phyloP scores from a whole-genome alignment of 768 basidiomycete genomes.

The Leccinum imitatum region DNA sequence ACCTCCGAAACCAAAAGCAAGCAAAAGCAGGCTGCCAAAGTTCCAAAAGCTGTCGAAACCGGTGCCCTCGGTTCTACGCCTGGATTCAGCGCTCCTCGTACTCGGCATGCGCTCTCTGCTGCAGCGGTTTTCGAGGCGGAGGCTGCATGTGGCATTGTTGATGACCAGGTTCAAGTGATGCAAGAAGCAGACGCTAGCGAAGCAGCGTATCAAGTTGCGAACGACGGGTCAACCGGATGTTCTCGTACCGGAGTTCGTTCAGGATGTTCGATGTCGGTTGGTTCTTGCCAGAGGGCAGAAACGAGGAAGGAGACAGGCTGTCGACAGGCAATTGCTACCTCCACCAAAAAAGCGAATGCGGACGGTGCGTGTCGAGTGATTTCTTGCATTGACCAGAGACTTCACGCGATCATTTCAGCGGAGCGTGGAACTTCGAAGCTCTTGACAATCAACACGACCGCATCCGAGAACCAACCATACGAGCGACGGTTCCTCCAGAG shows the following conservation, averaged over 20 bases:
- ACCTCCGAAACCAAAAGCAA: slow-evolving; percentile 41
- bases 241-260: slow-evolving; percentile 68
- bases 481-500: slow-evolving; percentile 26
- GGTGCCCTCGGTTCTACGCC: slow-evolving; percentile 39
- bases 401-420: not conserved
- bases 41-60: slow-evolving; percentile 20
- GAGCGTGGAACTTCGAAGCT: slow-evolving; percentile 43
- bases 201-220: slow-evolving; percentile 20
- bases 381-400: not conserved
- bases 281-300: slow-evolving; percentile 75
- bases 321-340: slow-evolving; percentile 45
- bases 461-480: slow-evolving; percentile 46
- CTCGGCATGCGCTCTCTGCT: slow-evolving; percentile 44
- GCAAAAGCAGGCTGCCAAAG: slow-evolving; percentile 37
- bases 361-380: slow-evolving; percentile 32
- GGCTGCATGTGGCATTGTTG: not conserved
- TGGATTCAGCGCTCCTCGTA: slow-evolving; percentile 50
- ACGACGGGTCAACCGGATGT: slow-evolving; percentile 34
- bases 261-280: slow-evolving; percentile 82
- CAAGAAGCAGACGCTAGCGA: slow-evolving; percentile 15
- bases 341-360: slow-evolving; percentile 58
- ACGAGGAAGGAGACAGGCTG: slow-evolving; percentile 54
- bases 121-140: slow-evolving; percentile 46
- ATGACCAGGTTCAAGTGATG: slow-evolving; percentile 9
- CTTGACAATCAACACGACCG: slow-evolving; percentile 46